Conservation (phyloP, 768 basidiomycete species). For the Auricularia heimuer region DNA sequence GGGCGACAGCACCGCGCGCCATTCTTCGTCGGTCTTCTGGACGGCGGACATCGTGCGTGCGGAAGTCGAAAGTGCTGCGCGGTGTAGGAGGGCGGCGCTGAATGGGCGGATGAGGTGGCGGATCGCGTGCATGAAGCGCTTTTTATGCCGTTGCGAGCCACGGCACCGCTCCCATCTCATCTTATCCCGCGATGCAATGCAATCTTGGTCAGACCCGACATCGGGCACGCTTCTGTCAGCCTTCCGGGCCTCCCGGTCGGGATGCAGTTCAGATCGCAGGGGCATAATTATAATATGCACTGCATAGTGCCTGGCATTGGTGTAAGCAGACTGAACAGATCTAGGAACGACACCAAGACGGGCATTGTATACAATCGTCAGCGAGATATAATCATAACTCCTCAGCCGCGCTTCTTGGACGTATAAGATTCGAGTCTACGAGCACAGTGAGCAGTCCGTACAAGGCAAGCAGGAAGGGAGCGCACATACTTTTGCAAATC, state of each 20-base stretch:
- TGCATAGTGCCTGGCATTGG: no score
- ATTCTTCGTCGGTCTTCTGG: slow-evolving; percentile 63
- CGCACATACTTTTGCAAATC: slow-evolving; percentile 47
- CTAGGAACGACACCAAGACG: no score
- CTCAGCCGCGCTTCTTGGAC: no score
- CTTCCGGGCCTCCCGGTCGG: no score
- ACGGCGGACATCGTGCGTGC: not conserved
- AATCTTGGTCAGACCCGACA: not conserved
- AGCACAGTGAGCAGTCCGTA: no score
- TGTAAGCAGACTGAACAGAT: no score
- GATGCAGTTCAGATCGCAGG: no score
- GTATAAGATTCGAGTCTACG: no score
- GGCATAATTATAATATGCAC: no score
- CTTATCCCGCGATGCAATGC: not conserved
- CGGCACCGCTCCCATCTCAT: not conserved
- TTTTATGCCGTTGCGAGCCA: not conserved
- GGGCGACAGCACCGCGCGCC: slow-evolving; percentile 69
- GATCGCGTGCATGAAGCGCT: not conserved
- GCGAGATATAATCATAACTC: no score
- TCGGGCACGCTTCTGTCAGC: no score
- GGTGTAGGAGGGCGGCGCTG: not conserved
- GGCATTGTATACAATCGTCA: no score
- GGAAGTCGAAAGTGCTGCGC: not conserved
- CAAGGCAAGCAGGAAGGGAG: not conserved
- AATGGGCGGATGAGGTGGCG: not conserved